Base-by-base conservation (phyloP, 805 yeast genomes). In the Monosporozyma yasuniensis region DNA sequence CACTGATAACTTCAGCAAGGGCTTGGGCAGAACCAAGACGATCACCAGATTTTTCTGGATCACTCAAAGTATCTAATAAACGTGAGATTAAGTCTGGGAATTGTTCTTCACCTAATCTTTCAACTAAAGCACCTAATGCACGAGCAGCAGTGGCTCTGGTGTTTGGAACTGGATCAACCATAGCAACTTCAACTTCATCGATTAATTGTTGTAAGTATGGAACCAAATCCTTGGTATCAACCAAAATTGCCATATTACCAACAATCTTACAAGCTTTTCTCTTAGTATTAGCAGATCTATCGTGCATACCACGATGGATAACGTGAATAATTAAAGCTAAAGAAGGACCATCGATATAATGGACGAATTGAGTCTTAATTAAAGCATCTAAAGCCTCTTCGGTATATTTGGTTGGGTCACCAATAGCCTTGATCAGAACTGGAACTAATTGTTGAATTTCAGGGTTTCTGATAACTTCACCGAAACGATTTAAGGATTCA, bases 161-260 rank as follows among this genome's bases (percentile, higher is more conserved):
- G 41, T 82, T 87, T 30, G 98, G 96, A 47, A 93, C 99, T 1
- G 99, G 99, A 59, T 93, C 99, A 47, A 95, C 96, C 96, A 93
- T 91, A 5, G 98, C 95, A 42, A 78, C 74, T 66, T 93, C 96
- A 52, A 93, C 77, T 58, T 89, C 96, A 10, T 80, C 75, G 42
- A 91, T 83, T 57, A 93, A 74, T 42, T 81, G 79, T 21, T 81
- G 77, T 60, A 93, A 72, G 68, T 93, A 93, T 23, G 96, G 97
- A 47, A 80, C 68, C 52, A 93, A 74, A 65, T 93, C 99, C 57
- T 78, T 80, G 16, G 87, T 75, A 60, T 91, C 98, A 16, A 95
- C 96, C 60, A 93, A 74, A 64, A 93, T 88, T 1, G 98, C 89
- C 98, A 93, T 93, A 63, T 93, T 93, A 54, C 99, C 99, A 28